Evolutionary conservation across 2,329 filamentous ascomycete species (phyloP).

Genomic region (Cytospora chrysosperma): DNA sequence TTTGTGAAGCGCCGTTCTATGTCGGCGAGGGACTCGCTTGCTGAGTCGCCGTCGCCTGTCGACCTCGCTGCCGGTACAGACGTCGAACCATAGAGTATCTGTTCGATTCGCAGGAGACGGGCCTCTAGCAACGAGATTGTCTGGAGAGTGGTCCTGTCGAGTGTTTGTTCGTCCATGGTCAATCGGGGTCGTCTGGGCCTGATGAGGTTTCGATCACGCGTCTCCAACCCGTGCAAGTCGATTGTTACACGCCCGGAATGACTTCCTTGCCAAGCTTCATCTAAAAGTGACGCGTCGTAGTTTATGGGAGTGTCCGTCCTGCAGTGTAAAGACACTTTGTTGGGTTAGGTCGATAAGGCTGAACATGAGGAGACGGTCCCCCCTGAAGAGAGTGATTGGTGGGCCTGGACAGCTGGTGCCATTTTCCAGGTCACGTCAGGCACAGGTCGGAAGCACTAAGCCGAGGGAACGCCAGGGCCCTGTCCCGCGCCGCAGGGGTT

Average conservation of each 20-base stretch:
- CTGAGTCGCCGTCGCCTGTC: slow-evolving; percentile 33
- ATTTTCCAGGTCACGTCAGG: slow-evolving; percentile 4
- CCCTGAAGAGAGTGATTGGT: slow-evolving; percentile 1
- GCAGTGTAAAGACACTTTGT: slow-evolving; percentile 4
- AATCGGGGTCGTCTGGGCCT: neutral
- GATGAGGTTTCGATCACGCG: neutral
- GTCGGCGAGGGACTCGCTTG: slow-evolving; percentile 45
- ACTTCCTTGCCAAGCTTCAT: neutral
- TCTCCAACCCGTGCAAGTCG: neutral
- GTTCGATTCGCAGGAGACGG: slow-evolving; percentile 59
- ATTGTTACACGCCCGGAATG: neutral
- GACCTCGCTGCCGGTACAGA: slow-evolving; percentile 33
- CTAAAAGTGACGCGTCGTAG: neutral
- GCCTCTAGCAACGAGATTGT: slow-evolving; percentile 58
- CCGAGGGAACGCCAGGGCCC: slow-evolving; percentile 11
- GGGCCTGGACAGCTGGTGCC: slow-evolving; percentile 1
- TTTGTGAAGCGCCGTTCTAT: slow-evolving; percentile 54
- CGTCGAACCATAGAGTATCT: slow-evolving; percentile 53
- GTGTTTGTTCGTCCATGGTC: slow-evolving; percentile 32
- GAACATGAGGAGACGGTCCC: neutral
- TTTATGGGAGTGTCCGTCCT: neutral
- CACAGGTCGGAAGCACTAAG: slow-evolving; percentile 8
- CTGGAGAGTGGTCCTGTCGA: slow-evolving; percentile 53
- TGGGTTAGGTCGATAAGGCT: neutral
- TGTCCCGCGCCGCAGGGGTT: neutral